phyloP scores from a whole-genome alignment of 495 filamentous ascomycete genomes.

The Penicillium cinerascens region DNA sequence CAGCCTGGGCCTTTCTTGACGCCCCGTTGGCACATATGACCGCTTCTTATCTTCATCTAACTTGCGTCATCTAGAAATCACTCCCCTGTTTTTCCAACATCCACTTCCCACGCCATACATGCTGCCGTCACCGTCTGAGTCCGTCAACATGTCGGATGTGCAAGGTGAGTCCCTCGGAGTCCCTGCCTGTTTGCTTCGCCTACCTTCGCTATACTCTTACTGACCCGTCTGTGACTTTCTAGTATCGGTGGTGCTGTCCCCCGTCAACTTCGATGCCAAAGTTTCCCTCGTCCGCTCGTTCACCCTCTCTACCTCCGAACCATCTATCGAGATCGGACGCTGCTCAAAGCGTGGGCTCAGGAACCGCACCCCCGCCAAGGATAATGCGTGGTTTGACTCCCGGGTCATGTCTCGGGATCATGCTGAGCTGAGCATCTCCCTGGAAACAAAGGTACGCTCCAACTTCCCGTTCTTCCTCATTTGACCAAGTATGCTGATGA shows the following conservation, averaged over 20 bases:
- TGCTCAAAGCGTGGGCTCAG: constrained; percentile 56
- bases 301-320: constrained; percentile 23
- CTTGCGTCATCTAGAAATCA: neutral
- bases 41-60: neutral
- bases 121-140: neutral
- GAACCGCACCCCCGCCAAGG: constrained; percentile 40
- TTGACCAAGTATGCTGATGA: constrained; percentile 12
- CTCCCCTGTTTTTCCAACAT: neutral
- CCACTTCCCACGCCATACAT: neutral
- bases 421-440: constrained; percentile 53
- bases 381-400: constrained; percentile 77
- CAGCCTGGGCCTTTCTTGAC: constrained; percentile 2
- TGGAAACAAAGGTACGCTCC: constrained; percentile 40
- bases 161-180: neutral
- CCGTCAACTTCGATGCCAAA: constrained; percentile 20
- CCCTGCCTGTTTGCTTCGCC: neutral
- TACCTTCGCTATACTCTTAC: neutral
- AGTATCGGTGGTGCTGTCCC: neutral
- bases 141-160: neutral
- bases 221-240: neutral
- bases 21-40: neutral
- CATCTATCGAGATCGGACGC: constrained; percentile 49
- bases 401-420: constrained; percentile 80
- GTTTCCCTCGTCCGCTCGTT: constrained; percentile 27
- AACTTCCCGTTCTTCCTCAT: neutral